These are phyloP conservation scores for Lactuca saligna DNA, from an alignment of 129 eudicot species.

Conservation along the genomic window DNA sequence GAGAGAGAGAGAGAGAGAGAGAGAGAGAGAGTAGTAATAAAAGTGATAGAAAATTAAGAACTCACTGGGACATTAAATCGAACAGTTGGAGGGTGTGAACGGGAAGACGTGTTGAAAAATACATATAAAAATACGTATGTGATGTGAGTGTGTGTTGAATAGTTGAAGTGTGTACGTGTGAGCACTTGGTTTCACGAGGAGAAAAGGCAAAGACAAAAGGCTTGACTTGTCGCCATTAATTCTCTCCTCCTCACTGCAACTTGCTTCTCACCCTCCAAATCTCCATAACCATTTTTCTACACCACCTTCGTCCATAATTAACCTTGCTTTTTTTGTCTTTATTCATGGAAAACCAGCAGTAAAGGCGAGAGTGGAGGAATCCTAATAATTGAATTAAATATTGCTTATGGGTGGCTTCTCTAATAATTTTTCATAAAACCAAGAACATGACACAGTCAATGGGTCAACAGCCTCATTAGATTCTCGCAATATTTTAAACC, in stretches of 20 bases:
- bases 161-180: conserved; percentile 21
- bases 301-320: conserved; percentile 11
- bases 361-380: conserved; percentile 15
- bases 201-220: conserved; percentile 26
- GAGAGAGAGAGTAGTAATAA: not conserved
- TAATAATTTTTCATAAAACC: conserved; percentile 1
- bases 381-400: conserved; percentile 5
- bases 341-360: not conserved
- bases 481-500: not conserved
- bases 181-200: conserved; percentile 34
- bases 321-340: conserved; percentile 17
- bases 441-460: not conserved
- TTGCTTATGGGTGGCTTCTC: conserved; percentile 5
- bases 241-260: conserved; percentile 8
- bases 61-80: conserved; percentile 16
- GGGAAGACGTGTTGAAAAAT: conserved; percentile 20
- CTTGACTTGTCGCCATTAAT: conserved; percentile 41
- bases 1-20: not conserved
- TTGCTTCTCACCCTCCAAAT: not conserved
- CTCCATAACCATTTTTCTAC: not conserved
- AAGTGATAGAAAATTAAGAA: not conserved
- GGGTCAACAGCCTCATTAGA: not conserved
- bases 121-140: not conserved
- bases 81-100: conserved; percentile 32
- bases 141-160: conserved; percentile 7